Conservation (phyloP, 2,329 filamentous ascomycete genomes). For the Biscogniauxia sp. region DNA sequence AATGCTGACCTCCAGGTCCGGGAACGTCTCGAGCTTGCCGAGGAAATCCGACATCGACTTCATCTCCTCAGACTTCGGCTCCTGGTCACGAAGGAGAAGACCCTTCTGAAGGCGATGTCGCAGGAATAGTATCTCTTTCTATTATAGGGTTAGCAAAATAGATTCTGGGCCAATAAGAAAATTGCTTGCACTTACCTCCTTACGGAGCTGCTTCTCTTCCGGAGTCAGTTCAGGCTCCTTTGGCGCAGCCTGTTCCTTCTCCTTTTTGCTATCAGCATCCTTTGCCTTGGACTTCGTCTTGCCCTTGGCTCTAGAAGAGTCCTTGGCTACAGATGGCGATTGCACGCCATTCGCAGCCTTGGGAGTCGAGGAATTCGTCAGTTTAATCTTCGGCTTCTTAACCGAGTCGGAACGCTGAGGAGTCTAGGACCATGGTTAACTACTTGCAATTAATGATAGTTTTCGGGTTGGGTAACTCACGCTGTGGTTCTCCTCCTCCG, state of each 20-base stretch:
- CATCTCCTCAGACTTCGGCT: slow-evolving; percentile 86
- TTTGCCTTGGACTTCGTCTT: slow-evolving; percentile 55
- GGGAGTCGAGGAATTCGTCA: slow-evolving; percentile 63
- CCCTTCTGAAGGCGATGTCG: slow-evolving; percentile 95
- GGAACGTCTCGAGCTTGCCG: slow-evolving; percentile 73
- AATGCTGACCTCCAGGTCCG: slow-evolving; percentile 82
- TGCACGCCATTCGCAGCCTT: slow-evolving; percentile 66
- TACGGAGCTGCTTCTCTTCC: slow-evolving; percentile 57
- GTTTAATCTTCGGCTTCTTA: slow-evolving; percentile 68
- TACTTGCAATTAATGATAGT: slow-evolving; percentile 7
- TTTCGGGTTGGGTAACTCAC: slow-evolving; percentile 43
- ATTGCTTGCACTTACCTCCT: slow-evolving; percentile 47
- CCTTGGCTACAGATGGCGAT: slow-evolving; percentile 35
- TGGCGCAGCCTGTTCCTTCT: slow-evolving; percentile 43
- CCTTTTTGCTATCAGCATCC: slow-evolving; percentile 48
- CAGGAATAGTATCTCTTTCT: slow-evolving; percentile 84
- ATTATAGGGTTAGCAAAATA: slow-evolving; percentile 34
- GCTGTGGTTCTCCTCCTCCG: slow-evolving; percentile 69
- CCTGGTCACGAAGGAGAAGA: slow-evolving; percentile 78
- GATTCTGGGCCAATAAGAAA: not conserved
- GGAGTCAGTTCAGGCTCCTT: slow-evolving; percentile 58
- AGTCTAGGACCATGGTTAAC: slow-evolving; percentile 37
- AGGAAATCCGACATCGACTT: slow-evolving; percentile 73
- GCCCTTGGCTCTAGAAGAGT: slow-evolving; percentile 53
- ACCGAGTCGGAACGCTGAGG: slow-evolving; percentile 60